phyloP scores from a whole-genome alignment of 192 early-diverging fungal genomes.

The Backusella circina region DNA sequence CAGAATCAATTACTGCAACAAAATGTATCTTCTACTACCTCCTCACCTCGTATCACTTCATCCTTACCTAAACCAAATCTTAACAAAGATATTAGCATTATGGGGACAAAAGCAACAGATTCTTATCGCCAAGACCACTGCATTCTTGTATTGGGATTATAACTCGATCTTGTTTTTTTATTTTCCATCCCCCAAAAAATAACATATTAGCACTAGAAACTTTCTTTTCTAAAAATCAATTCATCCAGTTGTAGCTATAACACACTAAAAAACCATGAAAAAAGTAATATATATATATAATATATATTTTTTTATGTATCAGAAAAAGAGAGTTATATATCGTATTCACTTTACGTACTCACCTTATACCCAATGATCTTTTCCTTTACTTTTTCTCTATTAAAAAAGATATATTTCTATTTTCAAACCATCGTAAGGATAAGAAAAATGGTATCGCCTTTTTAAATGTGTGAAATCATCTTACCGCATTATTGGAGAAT shows the following conservation, averaged over 20 bases:
- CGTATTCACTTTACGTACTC: not conserved
- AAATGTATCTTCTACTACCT: conserved; percentile 3
- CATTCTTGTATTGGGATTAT: conserved; percentile 25
- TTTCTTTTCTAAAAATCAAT: not conserved
- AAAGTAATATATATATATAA: not conserved
- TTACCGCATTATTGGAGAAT: not conserved
- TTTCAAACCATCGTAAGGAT: not conserved
- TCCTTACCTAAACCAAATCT: conserved; percentile 17
- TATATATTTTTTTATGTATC: not conserved
- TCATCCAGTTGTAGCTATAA: not conserved
- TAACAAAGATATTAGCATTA: conserved; percentile 29
- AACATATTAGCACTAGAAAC: not conserved
- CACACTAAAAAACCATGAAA: not conserved
- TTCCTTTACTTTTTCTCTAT: not conserved
- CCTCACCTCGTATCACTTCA: conserved; percentile 7
- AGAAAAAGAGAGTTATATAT: not conserved
- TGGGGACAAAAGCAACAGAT: conserved; percentile 23
- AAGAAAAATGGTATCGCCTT: not conserved
- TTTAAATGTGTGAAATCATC: not conserved
- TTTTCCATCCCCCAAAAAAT: not conserved
- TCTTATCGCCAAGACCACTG: conserved; percentile 20
- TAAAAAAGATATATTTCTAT: not conserved
- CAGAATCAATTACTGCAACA: conserved; percentile 30
- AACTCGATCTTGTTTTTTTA: conserved; percentile 1
- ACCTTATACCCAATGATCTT: not conserved